Base-by-base conservation (phyloP, 352 stramenopile species). In the Achlya hypogyna region DNA sequence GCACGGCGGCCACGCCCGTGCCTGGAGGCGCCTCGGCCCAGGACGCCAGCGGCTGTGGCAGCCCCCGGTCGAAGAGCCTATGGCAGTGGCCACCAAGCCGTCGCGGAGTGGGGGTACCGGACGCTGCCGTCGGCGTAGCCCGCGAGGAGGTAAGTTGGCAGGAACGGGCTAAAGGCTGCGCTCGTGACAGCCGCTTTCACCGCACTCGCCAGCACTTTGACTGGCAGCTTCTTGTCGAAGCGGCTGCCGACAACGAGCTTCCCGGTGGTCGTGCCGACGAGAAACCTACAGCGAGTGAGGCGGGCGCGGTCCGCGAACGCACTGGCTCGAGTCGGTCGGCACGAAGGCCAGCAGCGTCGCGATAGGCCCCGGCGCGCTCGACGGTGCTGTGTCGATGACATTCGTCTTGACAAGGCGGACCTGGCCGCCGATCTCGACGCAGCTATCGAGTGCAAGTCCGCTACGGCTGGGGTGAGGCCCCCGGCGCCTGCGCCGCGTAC, bases 331-430 rank as follows among this genome's bases (percentile, higher is more conserved):
- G 20, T 90, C 78, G 28, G 74, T 42, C 5, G 80, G 77, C 16
- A 87, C 78, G 52, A 80, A 86, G 8, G 76, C 75, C 22, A 89
- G 45, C 4, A 81, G 69, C 16, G 72, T 76, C 4, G 77, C 78
- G 20, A 75, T 76, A 18, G 82, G 80, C 9, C 80, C 78, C 20
- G 86, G 69, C 14, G 38, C 29, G 43, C 28, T 23, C 40, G n/a
- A 56, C 32, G 9, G 20, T 2, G 27, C 51, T 12, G 78, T 78
- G 62, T 90, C 78, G 53, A 88, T 88, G 1, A 73, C 71, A 1
- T 79, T 73, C 25, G 81, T 89, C 69, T 84, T 79, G 56, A 89
- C 77, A 35, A 87, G 71, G 65, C 85, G 87, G 53, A 89, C 73
- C 23, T 76, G 77, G 0, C 78, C 79, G 23, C 78, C 78, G 42